These are phyloP conservation scores for Cryptosporidium parvum DNA, from an alignment of 169 alveolate genomes.

Conservation along the genomic window DNA sequence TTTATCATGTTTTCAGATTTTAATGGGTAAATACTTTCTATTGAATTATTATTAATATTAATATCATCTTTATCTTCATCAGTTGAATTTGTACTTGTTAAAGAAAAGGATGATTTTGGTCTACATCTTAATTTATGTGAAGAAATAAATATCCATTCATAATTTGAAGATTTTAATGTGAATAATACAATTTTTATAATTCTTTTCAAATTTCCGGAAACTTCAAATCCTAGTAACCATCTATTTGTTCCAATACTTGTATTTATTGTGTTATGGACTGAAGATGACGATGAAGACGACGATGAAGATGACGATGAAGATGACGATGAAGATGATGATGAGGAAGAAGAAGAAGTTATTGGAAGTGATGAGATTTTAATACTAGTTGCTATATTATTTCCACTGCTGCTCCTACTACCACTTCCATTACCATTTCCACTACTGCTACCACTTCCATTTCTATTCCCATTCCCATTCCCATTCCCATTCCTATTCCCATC, in stretches of 20 bases:
- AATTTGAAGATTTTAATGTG: slow-evolving; percentile 34
- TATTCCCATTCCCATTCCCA: background rate
- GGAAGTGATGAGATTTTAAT: slow-evolving; percentile 54
- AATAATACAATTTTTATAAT: slow-evolving; percentile 41
- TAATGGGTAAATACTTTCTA: background rate
- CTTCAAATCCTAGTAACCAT: slow-evolving; percentile 68
- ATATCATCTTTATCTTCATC: background rate
- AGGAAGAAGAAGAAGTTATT: background rate
- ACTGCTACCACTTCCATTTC: background rate
- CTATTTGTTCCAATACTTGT: background rate
- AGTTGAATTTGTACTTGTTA: background rate
- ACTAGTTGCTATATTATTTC: background rate
- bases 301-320: background rate
- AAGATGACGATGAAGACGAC: background rate
- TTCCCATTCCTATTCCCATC: too few species aligned
- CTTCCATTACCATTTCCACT: background rate
- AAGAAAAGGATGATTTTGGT: background rate
- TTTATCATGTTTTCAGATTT: background rate
- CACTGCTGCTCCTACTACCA: background rate
- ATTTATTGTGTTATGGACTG: background rate
- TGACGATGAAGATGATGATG: too few species aligned
- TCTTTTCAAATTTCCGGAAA: slow-evolving; percentile 34
- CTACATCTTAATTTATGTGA: slow-evolving; percentile 63
- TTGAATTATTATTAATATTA: too few species aligned
- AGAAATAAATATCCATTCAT: slow-evolving; percentile 58